Evolutionary conservation across 176 grass and related monocot genomes (phyloP), one percentile per base, ranked within the genome.

Genomic region (Carex cristatella): DNA sequence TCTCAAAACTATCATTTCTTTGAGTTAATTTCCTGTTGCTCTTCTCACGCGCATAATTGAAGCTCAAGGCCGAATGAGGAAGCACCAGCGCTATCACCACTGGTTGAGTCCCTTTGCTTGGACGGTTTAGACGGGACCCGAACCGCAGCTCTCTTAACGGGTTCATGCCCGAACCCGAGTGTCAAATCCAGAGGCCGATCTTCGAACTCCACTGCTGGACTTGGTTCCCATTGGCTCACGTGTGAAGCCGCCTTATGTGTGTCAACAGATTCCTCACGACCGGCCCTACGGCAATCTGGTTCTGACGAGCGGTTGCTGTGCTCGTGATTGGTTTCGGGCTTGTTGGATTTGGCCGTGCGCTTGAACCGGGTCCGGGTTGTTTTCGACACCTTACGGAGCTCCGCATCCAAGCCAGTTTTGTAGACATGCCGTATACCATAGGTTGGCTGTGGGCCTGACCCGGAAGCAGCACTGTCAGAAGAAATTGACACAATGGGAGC

Each of bases 371-470:
- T 56, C 23, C 59, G 63, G 31, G 66, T 63, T 40, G 64, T 19
- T 80, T 73, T 81, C 18, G 46, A 61, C 53, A 87, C 79, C 78
- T 74, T 82, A 55, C 33, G 86, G 58, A 83, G 69, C 18, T 81
- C 84, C 0, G 68, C 48, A 31, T 7, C 57, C 32, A 28, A 28
- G 46, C 16, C 49, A 55, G 42, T 15, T 35, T 64, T 72, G 65
- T 48, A 28, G 27, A 93, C 83, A 44, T 93, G 91, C 40, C 83
- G 88, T 73, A 93, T 93, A 84, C 90, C 88, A 72, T 79, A 90
- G 0, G 84, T 48, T 5, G 28, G 40, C 15, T 84, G 86, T 0
- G 88, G 91, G 12, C 65, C 82, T 14, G 83, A 69, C 0, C 30
- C 42, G 0, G 86, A 78, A n/a, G 85, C 40, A 3, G 86, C 55